phyloP scores from a whole-genome alignment of 1,284 basidiomycete species.

The Pseudozyma sp. region DNA sequence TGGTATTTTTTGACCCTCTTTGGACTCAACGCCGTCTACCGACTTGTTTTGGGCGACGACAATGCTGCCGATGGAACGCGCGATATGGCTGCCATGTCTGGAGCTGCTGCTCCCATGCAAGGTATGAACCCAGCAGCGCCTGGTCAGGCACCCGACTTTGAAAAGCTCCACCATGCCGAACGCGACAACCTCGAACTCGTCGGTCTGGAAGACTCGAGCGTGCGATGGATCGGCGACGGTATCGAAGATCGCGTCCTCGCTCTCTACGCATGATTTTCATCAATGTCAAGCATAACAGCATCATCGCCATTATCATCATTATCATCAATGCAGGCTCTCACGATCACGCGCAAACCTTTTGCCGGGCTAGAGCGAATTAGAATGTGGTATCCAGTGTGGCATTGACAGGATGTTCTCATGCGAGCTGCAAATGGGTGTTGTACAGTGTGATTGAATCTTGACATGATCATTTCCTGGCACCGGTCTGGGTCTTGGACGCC shows the following conservation, averaged over 20 bases:
- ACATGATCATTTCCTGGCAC: conserved; percentile 3
- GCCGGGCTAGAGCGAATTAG: not conserved
- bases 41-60: conserved; percentile 88
- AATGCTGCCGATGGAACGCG: conserved; percentile 73
- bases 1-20: conserved; percentile 99
- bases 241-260: conserved; percentile 64
- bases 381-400: conserved; percentile 19
- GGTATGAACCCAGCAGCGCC: conserved; percentile 45
- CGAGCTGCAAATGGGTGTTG: conserved; percentile 1
- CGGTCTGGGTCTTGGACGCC: conserved; percentile 3
- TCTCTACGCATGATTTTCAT: conserved; percentile 45
- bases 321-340: not conserved
- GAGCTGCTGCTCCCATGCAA: conserved; percentile 47
- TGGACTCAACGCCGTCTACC: conserved; percentile 93
- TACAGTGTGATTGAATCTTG: not conserved
- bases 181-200: conserved; percentile 92
- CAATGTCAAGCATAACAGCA: not conserved
- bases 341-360: not conserved
- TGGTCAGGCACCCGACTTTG: conserved; percentile 77
- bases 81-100: conserved; percentile 65
- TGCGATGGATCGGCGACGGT: conserved; percentile 65
- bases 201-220: conserved; percentile 70
- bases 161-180: conserved; percentile 90
- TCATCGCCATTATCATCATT: not conserved
- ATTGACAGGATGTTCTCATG: not conserved